A percentile compares a stretch with the other conserved stretches of the same genome.
These are phyloP conservation scores for Mycena galopus DNA, from an alignment of 768 basidiomycete species.

Conservation along the genomic window DNA sequence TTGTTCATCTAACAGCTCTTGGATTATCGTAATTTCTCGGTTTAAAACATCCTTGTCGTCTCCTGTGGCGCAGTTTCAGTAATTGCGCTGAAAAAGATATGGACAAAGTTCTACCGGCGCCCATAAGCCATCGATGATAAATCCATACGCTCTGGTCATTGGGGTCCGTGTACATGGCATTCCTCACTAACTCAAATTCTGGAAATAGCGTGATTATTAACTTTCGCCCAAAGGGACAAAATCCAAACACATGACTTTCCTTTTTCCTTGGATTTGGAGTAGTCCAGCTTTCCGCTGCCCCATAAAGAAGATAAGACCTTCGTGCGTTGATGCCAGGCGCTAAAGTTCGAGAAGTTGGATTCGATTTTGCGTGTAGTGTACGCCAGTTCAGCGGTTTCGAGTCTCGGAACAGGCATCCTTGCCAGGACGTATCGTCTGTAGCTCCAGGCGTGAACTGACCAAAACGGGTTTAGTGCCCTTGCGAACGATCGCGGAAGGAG, in stretches of 20 bases:
- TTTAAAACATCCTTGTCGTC: conserved; percentile 69
- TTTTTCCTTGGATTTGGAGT: conserved; percentile 70
- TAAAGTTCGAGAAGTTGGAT: conserved; percentile 96
- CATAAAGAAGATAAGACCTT: conserved; percentile 81
- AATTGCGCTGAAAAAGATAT: conserved; percentile 9
- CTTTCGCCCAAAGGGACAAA: background rate
- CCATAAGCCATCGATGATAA: conserved; percentile 98
- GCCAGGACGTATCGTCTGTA: conserved; percentile 90
- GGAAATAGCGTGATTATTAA: conserved; percentile 27
- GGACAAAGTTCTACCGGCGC: conserved; percentile 64
- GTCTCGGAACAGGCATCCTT: conserved; percentile 70
- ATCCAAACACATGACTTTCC: conserved; percentile 58
- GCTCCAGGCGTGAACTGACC: conserved; percentile 91
- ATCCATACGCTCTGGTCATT: conserved; percentile 98
- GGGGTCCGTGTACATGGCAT: conserved; percentile 97
- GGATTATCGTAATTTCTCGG: conserved; percentile 83
- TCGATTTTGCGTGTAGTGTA: conserved; percentile 95
- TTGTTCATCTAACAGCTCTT: conserved; percentile 89
- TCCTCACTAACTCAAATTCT: conserved; percentile 95
- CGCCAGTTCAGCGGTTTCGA: conserved; percentile 76
- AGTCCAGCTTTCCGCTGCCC: conserved; percentile 67
- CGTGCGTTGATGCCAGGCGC: conserved; percentile 98
- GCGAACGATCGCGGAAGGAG: background rate
- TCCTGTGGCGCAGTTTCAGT: conserved; percentile 55
- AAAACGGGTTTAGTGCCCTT: background rate